phyloP scores from a whole-genome alignment of 257 asterid genomes.

The Nicotiana tabacum region DNA sequence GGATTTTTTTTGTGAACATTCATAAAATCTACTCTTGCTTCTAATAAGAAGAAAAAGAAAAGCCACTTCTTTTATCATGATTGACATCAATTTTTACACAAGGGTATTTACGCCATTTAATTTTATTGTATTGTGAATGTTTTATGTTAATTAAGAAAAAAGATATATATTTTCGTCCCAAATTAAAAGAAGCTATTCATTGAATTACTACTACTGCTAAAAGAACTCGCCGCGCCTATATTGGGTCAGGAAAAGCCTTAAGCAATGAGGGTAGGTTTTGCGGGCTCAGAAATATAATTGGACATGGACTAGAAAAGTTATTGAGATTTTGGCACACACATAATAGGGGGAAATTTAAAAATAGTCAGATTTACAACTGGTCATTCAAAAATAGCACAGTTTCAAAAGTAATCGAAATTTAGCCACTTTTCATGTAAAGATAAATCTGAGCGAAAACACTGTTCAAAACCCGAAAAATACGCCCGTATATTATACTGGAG shows the following conservation, averaged over 20 bases:
- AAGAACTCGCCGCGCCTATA: background rate
- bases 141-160: background rate
- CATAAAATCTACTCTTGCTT: background rate
- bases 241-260: background rate
- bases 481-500: too few species aligned
- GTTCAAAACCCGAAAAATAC: too few species aligned
- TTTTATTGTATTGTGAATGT: background rate
- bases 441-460: too few species aligned
- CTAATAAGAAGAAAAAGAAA: background rate
- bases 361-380: too few species aligned
- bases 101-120: background rate
- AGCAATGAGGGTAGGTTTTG: background rate
- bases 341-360: too few species aligned
- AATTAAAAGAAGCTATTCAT: background rate
- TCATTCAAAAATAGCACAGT: too few species aligned
- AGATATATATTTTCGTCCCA: background rate
- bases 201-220: too few species aligned
- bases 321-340: too few species aligned
- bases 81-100: background rate
- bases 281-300: background rate
- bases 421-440: too few species aligned
- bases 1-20: background rate
- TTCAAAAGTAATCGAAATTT: too few species aligned
- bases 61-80: background rate
- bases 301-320: background rate